Conservation (phyloP, 768 basidiomycete genomes). For the Megacollybia marginata region DNA sequence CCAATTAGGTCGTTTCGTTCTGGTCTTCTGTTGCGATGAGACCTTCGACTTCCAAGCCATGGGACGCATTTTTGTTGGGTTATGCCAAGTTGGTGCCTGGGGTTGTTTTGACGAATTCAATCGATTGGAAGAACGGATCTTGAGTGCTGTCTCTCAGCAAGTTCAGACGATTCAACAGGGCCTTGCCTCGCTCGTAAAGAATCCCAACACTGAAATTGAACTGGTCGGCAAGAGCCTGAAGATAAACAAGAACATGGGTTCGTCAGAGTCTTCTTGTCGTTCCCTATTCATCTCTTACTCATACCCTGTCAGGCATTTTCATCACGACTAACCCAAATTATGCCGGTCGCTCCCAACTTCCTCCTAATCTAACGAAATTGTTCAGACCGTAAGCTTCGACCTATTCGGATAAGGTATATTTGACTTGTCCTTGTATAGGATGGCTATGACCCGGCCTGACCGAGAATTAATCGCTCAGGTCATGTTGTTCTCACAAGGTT, state of each 20-base stretch:
- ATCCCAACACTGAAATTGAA: slow-evolving; percentile 88
- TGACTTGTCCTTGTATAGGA: slow-evolving; percentile 39
- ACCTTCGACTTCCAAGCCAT: slow-evolving; percentile 99
- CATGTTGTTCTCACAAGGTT: slow-evolving; percentile 99
- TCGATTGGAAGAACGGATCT: slow-evolving; percentile 93
- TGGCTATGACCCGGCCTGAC: slow-evolving; percentile 99
- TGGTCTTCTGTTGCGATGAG: slow-evolving; percentile 99
- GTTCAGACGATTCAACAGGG: slow-evolving; percentile 98
- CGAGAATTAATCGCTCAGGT: slow-evolving; percentile 98
- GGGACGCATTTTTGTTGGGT: slow-evolving; percentile 98
- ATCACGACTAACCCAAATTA: slow-evolving; percentile 99
- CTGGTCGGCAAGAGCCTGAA: slow-evolving; percentile 90
- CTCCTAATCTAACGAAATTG: slow-evolving; percentile 84
- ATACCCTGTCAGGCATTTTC: slow-evolving; percentile 65
- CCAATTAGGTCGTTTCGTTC: slow-evolving; percentile 95
- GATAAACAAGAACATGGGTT: slow-evolving; percentile 91
- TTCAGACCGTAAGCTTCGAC: slow-evolving; percentile 72
- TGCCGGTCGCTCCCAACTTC: slow-evolving; percentile 89
- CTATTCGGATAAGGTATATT: not conserved
- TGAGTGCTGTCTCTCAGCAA: slow-evolving; percentile 97
- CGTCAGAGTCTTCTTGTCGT: slow-evolving; percentile 8
- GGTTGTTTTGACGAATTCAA: slow-evolving; percentile 99
- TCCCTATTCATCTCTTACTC: slow-evolving; percentile 2
- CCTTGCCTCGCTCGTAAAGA: slow-evolving; percentile 71
- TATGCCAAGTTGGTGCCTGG: slow-evolving; percentile 99